Evolutionary conservation across 441 rosid genomes (phyloP).

Genomic region (Sinapis alba): DNA sequence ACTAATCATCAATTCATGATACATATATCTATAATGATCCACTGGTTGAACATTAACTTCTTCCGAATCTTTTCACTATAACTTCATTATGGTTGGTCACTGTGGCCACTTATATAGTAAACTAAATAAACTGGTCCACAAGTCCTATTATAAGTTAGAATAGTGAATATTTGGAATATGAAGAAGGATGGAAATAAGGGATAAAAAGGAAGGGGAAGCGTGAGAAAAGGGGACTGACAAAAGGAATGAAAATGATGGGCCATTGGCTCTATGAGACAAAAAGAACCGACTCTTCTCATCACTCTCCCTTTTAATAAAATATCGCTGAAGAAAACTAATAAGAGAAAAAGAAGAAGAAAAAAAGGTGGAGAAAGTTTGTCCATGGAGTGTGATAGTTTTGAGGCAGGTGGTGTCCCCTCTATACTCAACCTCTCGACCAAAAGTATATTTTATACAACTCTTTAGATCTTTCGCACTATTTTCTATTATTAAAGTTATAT

Average conservation of each 20-base stretch:
- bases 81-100: not conserved
- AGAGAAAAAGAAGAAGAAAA: not conserved
- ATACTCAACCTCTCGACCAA: constrained; percentile 42
- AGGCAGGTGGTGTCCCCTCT: constrained; percentile 36
- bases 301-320: not conserved
- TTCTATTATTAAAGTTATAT: not conserved
- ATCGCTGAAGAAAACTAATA: not conserved
- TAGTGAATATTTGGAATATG: not conserved
- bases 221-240: constrained; percentile 59
- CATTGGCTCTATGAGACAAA: constrained; percentile 41
- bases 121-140: not conserved
- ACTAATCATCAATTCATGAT: too few relatives aligned
- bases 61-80: not conserved
- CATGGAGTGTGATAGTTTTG: not conserved
- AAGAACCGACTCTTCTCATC: not conserved
- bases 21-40: too few relatives aligned
- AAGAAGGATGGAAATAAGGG: constrained; percentile 17
- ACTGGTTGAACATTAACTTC: not conserved
- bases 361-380: not conserved
- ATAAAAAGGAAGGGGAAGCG: constrained; percentile 44
- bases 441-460: constrained; percentile 37
- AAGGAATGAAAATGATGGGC: constrained; percentile 47
- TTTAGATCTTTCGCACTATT: constrained; percentile 31
- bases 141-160: not conserved
- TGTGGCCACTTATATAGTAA: not conserved